Conservation (phyloP, 306 rosid genomes). For the Ziziphus jujuba region DNA sequence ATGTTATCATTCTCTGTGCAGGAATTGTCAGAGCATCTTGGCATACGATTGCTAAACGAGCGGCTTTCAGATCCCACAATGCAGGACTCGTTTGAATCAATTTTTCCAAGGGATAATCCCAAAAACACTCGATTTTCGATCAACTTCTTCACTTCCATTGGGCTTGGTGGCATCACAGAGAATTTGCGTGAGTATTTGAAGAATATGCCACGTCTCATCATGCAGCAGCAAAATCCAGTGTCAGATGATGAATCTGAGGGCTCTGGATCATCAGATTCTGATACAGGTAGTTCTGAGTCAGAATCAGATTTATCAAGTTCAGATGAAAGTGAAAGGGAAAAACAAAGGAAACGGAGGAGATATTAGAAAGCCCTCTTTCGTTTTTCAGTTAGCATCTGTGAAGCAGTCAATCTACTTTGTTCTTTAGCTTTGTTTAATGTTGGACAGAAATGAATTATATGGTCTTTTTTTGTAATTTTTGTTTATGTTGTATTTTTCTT, state of each 20-base stretch:
- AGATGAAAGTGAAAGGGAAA: slow-evolving; percentile 49
- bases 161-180: slow-evolving; percentile 94
- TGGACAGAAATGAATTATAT: too few relatives aligned
- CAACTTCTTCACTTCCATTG: slow-evolving; percentile 92
- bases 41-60: slow-evolving; percentile 48
- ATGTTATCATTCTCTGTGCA: slow-evolving; percentile 26
- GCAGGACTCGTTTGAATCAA: slow-evolving; percentile 60
- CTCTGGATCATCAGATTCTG: slow-evolving; percentile 57
- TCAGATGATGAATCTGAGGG: slow-evolving; percentile 51
- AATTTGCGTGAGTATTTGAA: slow-evolving; percentile 66
- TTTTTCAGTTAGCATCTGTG: too few relatives aligned
- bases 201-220: slow-evolving; percentile 52
- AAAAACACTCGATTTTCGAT: slow-evolving; percentile 76
- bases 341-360: slow-evolving; percentile 55
- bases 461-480: too few relatives aligned
- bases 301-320: slow-evolving; percentile 52
- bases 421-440: too few relatives aligned
- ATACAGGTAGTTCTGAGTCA: slow-evolving; percentile 41
- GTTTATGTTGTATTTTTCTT: too few relatives aligned
- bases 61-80: slow-evolving; percentile 45
- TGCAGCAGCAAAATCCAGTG: slow-evolving; percentile 62
- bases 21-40: slow-evolving; percentile 66
- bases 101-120: slow-evolving; percentile 66
- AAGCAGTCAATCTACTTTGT: too few relatives aligned
- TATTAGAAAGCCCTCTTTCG: neutral